A percentile compares a stretch with the other conserved stretches of the same genome.
These are phyloP conservation scores for Echium plantagineum DNA, from an alignment of 257 asterid species.

Conservation along the genomic window DNA sequence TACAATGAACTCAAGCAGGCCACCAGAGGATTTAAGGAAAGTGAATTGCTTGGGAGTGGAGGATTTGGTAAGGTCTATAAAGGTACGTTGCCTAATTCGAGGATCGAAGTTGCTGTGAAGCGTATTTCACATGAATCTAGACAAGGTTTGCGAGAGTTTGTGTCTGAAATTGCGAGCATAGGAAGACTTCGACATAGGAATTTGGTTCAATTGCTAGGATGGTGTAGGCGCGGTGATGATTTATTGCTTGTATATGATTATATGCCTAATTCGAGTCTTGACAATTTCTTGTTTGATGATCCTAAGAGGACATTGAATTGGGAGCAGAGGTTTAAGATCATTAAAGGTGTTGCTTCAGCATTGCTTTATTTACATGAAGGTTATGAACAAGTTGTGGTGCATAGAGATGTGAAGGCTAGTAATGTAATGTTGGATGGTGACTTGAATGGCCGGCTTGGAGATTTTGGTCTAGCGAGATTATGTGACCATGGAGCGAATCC, in stretches of 20 bases:
- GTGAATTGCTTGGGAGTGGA: slow-evolving; percentile 55
- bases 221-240: slow-evolving; percentile 60
- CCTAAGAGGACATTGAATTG: slow-evolving; percentile 29
- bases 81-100: slow-evolving; percentile 30
- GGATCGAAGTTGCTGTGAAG: slow-evolving; percentile 49
- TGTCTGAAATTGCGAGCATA: slow-evolving; percentile 54
- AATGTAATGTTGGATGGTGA: slow-evolving; percentile 47
- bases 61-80: slow-evolving; percentile 66
- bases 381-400: slow-evolving; percentile 51
- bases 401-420: slow-evolving; percentile 60
- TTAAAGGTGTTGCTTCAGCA: slow-evolving; percentile 63
- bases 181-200: slow-evolving; percentile 63
- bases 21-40: slow-evolving; percentile 46
- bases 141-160: slow-evolving; percentile 60
- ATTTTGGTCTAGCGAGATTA: slow-evolving; percentile 55
- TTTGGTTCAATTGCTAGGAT: slow-evolving; percentile 56
- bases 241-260: slow-evolving; percentile 56
- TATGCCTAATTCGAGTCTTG: slow-evolving; percentile 76
- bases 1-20: slow-evolving; percentile 50
- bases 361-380: slow-evolving; percentile 60
- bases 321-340: slow-evolving; percentile 50
- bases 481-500: slow-evolving; percentile 50
- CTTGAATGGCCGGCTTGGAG: slow-evolving; percentile 45
- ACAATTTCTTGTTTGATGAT: slow-evolving; percentile 34
- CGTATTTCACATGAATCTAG: slow-evolving; percentile 52